Evolutionary conservation across 2,329 filamentous ascomycete genomes (phyloP), one percentile per base, ranked within the genome.

Genomic region (Neofusicoccum ribis): DNA sequence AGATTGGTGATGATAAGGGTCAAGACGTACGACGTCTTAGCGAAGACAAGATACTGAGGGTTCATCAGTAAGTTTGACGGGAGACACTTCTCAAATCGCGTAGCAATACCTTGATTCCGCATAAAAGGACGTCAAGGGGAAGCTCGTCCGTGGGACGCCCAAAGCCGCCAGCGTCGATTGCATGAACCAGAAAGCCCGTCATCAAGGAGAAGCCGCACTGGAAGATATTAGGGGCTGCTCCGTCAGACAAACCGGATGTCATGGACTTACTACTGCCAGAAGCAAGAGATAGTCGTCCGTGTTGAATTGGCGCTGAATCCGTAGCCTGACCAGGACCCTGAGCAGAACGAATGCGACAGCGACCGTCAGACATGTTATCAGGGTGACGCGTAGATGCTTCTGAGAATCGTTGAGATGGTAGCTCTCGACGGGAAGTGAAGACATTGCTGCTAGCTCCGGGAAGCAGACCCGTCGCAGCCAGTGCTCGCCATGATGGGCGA

Each of bases 211-310:
- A 46, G 39, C 14, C 11, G 39, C 39, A 58, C 54, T 58, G 23
- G 8, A 34, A 3, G 15, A 34, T 7, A n/a, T 58, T 2, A 58
- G 54, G 8, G 1, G 2, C 8, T 15, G n/a, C 8, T 11, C 3
- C 2, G 2, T 20, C 2, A 3, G 3, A 12, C 15, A 5, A 20
- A 20, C 17, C 11, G 5, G 12, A 11, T 5, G 1, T 5, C 27
- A 20, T 4, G n/a, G 37, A 36, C 60, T 44, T 52, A 63, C 60
- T 52, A 63, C 43, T 17, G 60, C 60, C 9, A 52, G 23, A 9
- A 37, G 14, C 60, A 63, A 44, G 47, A 63, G 14, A 23, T 63
- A 52, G 27, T 63, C 60, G n/a, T 54, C 60, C 15, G 31, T 1
- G 39, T 31, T 44, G 15, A 63, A 63, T 11, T 63, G 60, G 23